Evolutionary conservation across 208 protist species (phyloP), one percentile per base, ranked within the genome.

Genomic region (Crithidia brevicula): DNA sequence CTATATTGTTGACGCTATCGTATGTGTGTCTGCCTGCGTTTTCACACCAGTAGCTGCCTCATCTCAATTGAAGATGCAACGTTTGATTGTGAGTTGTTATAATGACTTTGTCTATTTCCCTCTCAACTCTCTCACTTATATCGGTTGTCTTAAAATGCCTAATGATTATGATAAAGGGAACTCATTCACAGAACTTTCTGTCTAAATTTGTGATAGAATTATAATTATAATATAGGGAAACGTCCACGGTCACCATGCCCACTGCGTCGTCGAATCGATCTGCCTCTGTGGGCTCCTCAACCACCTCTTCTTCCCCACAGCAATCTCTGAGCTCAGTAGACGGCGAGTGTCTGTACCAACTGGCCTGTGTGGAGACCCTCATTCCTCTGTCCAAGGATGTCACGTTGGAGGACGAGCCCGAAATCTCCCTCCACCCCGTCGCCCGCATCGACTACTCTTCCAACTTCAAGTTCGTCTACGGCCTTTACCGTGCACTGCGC

Each of bases 401-500:
- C 13, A 58, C 59, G 23, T 79, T 67, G 20, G 78, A 49, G 0
- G 57, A 80, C 11, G 87, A 93, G 73, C 69, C 74, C 11, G n/a
- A 30, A 3, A 13, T 45, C 1, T 27, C 57, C 27, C 27, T 22
- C 5, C 70, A 91, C 43, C 82, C 86, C 20, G 60, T 83, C 59
- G 66, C 81, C 16, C 36, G 42, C 52, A 84, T 89, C 62, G 36
- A 81, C 31, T 90, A 86, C 73, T 75, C 72, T 0, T 53, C 49
- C 15, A 45, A 62, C 34, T 93, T 91, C 63, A 67, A 79, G 43
- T 61, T 77, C 60, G 63, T 89, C 47, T 81, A 87, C 70, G 84
- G 88, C 11, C 33, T 79, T 42, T 91, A 91, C 65, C 76, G 88
- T 23, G 67, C 77, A 0, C 68, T 92, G 27, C 75, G 79, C 27